Evolutionary conservation across 345 rosid species (phyloP).

Genomic region (Streptanthus diversifolius): DNA sequence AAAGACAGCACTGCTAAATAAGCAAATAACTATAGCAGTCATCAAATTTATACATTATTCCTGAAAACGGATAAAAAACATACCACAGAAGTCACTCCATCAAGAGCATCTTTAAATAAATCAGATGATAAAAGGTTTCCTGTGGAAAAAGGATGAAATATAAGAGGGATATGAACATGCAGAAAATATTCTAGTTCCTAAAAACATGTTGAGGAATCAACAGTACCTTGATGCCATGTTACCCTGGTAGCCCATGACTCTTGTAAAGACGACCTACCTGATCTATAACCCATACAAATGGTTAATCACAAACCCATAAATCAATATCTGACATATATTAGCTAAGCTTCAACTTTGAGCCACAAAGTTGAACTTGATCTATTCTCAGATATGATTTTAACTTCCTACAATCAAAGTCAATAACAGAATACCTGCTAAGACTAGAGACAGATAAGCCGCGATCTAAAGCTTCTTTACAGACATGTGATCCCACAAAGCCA

Average conservation of each 20-base stretch:
- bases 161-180: slow-evolving; percentile 2
- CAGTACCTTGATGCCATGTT: slow-evolving; percentile 82
- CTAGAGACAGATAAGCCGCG: slow-evolving; percentile 76
- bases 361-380: background rate
- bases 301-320: background rate
- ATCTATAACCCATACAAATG: slow-evolving; percentile 40
- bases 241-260: slow-evolving; percentile 79
- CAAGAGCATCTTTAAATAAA: slow-evolving; percentile 69
- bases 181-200: background rate
- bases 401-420: background rate
- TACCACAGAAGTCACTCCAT: slow-evolving; percentile 88
- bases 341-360: background rate
- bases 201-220: background rate
- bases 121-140: slow-evolving; percentile 85
- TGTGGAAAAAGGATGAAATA: slow-evolving; percentile 20
- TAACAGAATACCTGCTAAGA: slow-evolving; percentile 70
- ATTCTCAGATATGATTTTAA: background rate
- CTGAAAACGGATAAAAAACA: slow-evolving; percentile 24
- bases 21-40: background rate
- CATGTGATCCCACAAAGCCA: slow-evolving; percentile 95
- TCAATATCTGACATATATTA: background rate
- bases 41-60: slow-evolving; percentile 2
- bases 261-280: slow-evolving; percentile 69
- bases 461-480: slow-evolving; percentile 81
- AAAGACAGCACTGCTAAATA: background rate